Evolutionary conservation across 371 early-diverging fungal genomes (phyloP), one percentile per base, ranked within the genome.

Genomic region (Mortierella sp.): DNA sequence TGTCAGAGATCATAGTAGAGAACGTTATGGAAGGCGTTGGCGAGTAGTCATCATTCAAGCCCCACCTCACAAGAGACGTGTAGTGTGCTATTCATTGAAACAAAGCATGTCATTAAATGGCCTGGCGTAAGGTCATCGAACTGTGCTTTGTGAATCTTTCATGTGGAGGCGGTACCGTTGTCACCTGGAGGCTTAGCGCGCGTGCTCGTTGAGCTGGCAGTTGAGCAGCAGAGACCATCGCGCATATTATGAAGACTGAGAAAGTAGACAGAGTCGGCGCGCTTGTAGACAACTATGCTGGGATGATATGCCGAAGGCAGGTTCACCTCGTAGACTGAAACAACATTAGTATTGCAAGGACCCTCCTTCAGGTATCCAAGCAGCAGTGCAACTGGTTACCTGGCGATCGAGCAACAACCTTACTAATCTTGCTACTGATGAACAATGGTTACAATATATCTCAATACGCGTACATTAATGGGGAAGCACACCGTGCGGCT

Each of bases 1-100:
- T 83, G 34, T 84, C 84, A 57, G 80, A 81, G 4, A 87, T 79
- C 47, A 84, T 84, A 12, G 78, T 64, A 0, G 86, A 82, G n/a
- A 72, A 76, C 0, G 86, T 87, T 42, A 87, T 80, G 23, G 62
- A 42, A 2, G 84, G 63, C 58, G 65, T 7, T n/a, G 51, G 42
- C 14, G 39, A 54, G 0, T 48, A 9, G 19, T 48, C n/a, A 23
- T 15, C 39, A 15, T 32, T 50, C 6, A 53, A 47, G 17, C 17
- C 39, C 72, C 72, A 72, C 7, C 42, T 65, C 1, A 72, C 43
- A 17, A 12, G 37, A 7, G 47, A 27, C 41, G 47, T 46, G 2
- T 48, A 47, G 31, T 26, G 34, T 6, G 42, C 68, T 68, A 42
- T 42, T 57, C 15, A 6, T 5, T 4, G 0, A 9, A 15, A 28